phyloP scores from a whole-genome alignment of 2,329 filamentous ascomycete species.

The Gliomastix tumulicola region DNA sequence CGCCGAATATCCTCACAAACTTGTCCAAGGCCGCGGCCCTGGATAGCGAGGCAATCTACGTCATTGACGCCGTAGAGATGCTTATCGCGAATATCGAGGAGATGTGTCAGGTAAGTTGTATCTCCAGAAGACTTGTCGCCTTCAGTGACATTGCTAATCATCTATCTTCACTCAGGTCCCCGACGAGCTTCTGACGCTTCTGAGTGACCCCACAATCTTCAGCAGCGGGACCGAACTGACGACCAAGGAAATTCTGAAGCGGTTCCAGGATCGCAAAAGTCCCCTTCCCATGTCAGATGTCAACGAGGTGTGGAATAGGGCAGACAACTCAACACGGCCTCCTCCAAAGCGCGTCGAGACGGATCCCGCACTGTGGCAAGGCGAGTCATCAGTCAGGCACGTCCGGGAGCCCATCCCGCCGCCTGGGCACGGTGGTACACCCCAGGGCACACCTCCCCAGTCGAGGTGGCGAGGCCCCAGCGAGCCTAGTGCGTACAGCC shows the following conservation, averaged over 20 bases:
- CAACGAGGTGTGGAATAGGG: slow-evolving; percentile 48
- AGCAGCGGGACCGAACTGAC: slow-evolving; percentile 80
- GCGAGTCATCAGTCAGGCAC: slow-evolving; percentile 77
- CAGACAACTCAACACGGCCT: slow-evolving; percentile 49
- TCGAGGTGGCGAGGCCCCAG: slow-evolving; percentile 38
- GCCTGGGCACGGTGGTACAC: not conserved
- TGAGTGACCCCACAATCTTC: slow-evolving; percentile 78
- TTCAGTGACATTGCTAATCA: slow-evolving; percentile 9
- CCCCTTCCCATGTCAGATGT: slow-evolving; percentile 54
- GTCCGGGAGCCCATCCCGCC: slow-evolving; percentile 52
- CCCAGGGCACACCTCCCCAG: slow-evolving; percentile 38
- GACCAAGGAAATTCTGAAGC: slow-evolving; percentile 93
- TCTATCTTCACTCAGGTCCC: slow-evolving; percentile 56
- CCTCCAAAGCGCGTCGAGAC: slow-evolving; percentile 67
- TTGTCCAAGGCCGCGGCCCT: slow-evolving; percentile 57
- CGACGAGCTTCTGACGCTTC: slow-evolving; percentile 78
- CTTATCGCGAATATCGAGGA: slow-evolving; percentile 90
- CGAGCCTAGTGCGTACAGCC: slow-evolving; percentile 9
- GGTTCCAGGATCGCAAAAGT: slow-evolving; percentile 72
- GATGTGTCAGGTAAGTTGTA: slow-evolving; percentile 81
- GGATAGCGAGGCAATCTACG: slow-evolving; percentile 84
- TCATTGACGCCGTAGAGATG: slow-evolving; percentile 86
- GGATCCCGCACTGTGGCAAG: slow-evolving; percentile 78
- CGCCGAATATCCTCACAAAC: slow-evolving; percentile 86
- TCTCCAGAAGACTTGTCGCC: not conserved